phyloP scores from a whole-genome alignment of 306 rosid species.

The Morella rubra region DNA sequence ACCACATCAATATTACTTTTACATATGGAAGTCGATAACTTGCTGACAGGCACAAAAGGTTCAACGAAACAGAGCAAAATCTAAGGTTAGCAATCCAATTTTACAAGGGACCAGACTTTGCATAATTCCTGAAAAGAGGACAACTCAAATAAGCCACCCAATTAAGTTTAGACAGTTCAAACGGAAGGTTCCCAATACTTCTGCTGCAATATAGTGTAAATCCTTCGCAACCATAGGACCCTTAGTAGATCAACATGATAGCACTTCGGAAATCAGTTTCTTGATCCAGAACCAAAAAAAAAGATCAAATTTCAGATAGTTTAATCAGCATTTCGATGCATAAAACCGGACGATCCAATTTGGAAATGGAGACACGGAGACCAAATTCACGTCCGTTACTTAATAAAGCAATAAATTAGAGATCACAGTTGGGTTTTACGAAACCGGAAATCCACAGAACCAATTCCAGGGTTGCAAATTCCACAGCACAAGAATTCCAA shows the following conservation, averaged over 20 bases:
- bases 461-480: slow-evolving; percentile 6
- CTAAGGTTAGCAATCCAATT: not conserved
- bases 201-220: not conserved
- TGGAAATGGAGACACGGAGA: slow-evolving; percentile 20
- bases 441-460: slow-evolving; percentile 24
- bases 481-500: not conserved
- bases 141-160: not conserved
- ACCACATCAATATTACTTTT: slow-evolving; percentile 12
- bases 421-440: slow-evolving; percentile 12
- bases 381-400: slow-evolving; percentile 18
- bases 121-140: too few species aligned
- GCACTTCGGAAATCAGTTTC: not conserved
- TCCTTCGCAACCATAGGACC: not conserved
- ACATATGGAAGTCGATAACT: not conserved
- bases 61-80: not conserved
- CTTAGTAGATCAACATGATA: slow-evolving; percentile 11
- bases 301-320: slow-evolving; percentile 15
- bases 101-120: too few species aligned
- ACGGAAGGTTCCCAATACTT: not conserved
- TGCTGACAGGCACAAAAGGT: slow-evolving; percentile 6
- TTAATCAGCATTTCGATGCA: slow-evolving; percentile 7
- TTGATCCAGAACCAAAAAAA: slow-evolving; percentile 18
- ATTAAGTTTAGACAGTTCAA: not conserved
- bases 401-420: not conserved
- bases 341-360: slow-evolving; percentile 11